Conservation (phyloP, 1,139 yeast genomes). For the Scheffersomyces quercinus region DNA sequence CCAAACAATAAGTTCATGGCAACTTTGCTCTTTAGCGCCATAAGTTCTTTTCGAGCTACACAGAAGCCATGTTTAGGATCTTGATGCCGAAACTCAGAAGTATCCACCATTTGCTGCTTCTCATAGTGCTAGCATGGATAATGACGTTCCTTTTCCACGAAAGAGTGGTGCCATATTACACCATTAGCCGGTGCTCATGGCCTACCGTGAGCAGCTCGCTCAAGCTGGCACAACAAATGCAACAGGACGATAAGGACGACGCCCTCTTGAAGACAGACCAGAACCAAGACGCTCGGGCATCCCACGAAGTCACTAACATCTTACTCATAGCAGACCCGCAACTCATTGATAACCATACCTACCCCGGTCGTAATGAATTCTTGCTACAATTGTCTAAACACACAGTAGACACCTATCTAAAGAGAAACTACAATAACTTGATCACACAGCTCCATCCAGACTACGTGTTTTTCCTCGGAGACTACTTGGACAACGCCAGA, state of each 20-base stretch:
- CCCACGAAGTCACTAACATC: slow-evolving; percentile 20
- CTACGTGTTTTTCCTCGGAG: slow-evolving; percentile 52
- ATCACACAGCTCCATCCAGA: slow-evolving; percentile 41
- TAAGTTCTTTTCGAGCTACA: no score
- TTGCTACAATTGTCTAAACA: slow-evolving; percentile 44
- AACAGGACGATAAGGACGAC: slow-evolving; percentile 1
- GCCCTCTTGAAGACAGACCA: slow-evolving; percentile 1
- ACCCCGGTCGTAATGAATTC: slow-evolving; percentile 45
- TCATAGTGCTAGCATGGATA: slow-evolving; percentile 30
- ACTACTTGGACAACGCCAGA: slow-evolving; percentile 55
- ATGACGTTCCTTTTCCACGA: slow-evolving; percentile 35
- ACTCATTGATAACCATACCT: slow-evolving; percentile 47
- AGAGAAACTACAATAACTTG: slow-evolving; percentile 45
- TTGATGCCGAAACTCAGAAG: slow-evolving; percentile 24
- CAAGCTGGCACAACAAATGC: background rate
- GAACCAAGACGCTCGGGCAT: slow-evolving; percentile 1
- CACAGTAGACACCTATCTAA: slow-evolving; percentile 51
- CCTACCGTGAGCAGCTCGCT: slow-evolving; percentile 11
- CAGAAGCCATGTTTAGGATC: slow-evolving; percentile 2
- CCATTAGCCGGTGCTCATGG: slow-evolving; percentile 39
- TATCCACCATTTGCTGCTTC: slow-evolving; percentile 22
- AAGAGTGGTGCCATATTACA: slow-evolving; percentile 26
- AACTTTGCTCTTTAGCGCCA: slow-evolving; percentile 3
- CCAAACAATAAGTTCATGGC: slow-evolving; percentile 4
- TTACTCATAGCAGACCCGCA: slow-evolving; percentile 50